Evolutionary conservation across 352 stramenopile species (phyloP).

Genomic region (Pythium biforme): DNA sequence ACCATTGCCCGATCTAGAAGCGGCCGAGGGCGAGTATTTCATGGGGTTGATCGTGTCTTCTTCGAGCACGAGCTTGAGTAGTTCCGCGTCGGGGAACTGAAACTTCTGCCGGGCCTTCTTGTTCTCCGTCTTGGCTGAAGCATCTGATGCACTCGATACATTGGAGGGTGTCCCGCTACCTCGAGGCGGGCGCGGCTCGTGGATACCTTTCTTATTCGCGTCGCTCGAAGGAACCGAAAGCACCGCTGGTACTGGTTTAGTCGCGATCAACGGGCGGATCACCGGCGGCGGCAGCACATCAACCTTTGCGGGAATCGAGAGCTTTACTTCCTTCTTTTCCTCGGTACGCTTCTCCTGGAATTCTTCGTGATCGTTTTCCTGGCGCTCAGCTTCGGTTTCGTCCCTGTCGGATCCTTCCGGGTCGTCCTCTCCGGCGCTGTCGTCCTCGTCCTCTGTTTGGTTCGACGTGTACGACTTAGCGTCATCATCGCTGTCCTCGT

Average conservation of each 20-base stretch:
- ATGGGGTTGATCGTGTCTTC: neutral
- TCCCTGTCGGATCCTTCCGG: neutral
- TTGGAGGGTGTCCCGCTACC: slow-evolving; percentile 17
- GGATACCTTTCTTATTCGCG: slow-evolving; percentile 34
- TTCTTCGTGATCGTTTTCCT: slow-evolving; percentile 21
- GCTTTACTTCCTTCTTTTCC: neutral
- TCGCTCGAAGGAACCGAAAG: slow-evolving; percentile 34
- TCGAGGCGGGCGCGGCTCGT: slow-evolving; percentile 46
- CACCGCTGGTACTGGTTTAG: slow-evolving; percentile 15
- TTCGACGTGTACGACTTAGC: slow-evolving; percentile 41
- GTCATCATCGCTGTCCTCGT: slow-evolving; percentile 18
- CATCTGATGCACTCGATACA: neutral
- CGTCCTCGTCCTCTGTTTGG: slow-evolving; percentile 45
- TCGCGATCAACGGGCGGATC: neutral
- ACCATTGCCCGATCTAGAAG: neutral
- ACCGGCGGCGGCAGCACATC: slow-evolving; percentile 2
- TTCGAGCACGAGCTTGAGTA: slow-evolving; percentile 31
- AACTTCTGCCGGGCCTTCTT: slow-evolving; percentile 49
- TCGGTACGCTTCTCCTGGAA: neutral
- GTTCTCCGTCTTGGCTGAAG: slow-evolving; percentile 11
- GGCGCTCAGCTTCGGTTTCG: slow-evolving; percentile 12
- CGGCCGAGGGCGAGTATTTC: slow-evolving; percentile 2
- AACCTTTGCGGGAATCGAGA: neutral
- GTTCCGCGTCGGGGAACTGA: slow-evolving; percentile 53
- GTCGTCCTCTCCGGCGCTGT: slow-evolving; percentile 24